Evolutionary conservation across 768 basidiomycete species (phyloP), one percentile per base, ranked within the genome.

Genomic region (Neoboletus brunneissimus): DNA sequence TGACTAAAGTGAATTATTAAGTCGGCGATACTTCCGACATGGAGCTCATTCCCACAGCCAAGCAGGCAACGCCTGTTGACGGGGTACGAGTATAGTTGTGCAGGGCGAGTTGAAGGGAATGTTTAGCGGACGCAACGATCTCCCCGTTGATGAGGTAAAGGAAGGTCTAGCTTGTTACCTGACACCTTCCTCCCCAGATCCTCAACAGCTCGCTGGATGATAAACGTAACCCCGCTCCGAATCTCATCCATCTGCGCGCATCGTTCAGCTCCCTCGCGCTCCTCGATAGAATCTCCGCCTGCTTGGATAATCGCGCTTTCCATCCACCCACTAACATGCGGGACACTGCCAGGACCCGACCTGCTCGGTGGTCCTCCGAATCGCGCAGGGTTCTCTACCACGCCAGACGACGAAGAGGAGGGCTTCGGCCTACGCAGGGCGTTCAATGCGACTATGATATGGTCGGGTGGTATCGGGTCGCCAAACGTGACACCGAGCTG

Each of bases 401-500:
- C 29, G 10, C 27, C 29, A 29, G 18, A 16, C 8, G 43, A n/a
- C 22, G 18, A 34, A 27, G 41, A 25, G 25, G 44, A 10, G 20
- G 45, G 29, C 42, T 41, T 32, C 51, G 42, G 48, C 43, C 53
- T 45, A 23, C 40, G 41, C 16, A 51, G 1, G 32, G 37, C 54
- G 45, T 60, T 50, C 51, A 72, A 58, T 20, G 69, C 63, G 43
- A 40, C 59, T 27, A 56, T 53, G 42, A 84, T 65, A 38, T 73
- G 70, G 31, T 75, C 69, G 0, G 74, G 56, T 23, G 81, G 77
- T 47, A 95, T 74, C 1, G 93, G 92, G 40, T 83, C 73, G 22
- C 94, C 95, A 64, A 96, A 88, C 0, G 89, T 86, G 51, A 98
- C 80, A 62, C 83, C 84, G 35, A 97, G 77, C 35, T 75, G 75